These are phyloP conservation scores for Sonneratia caseolaris DNA, from an alignment of 345 rosid species.

Conservation along the genomic window DNA sequence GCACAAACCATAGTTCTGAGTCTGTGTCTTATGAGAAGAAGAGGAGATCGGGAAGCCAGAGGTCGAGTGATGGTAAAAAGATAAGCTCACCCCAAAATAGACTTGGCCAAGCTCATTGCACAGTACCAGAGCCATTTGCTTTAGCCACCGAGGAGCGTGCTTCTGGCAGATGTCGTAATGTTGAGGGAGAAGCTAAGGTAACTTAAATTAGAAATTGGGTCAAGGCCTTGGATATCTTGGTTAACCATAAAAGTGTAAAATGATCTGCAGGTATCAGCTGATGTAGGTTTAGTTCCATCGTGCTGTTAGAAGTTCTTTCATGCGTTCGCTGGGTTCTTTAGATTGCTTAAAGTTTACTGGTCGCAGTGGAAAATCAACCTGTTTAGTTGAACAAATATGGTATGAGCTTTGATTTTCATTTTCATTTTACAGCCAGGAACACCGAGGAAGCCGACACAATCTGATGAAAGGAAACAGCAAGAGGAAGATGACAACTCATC, in stretches of 20 bases:
- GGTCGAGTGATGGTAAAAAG: slow-evolving; percentile 18
- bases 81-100: slow-evolving; percentile 20
- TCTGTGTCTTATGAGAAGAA: slow-evolving; percentile 11
- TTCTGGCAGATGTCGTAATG: slow-evolving; percentile 2
- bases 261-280: background rate
- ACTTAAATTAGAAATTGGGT: background rate
- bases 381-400: background rate
- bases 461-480: slow-evolving; percentile 39
- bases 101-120: slow-evolving; percentile 6
- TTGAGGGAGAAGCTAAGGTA: slow-evolving; percentile 1
- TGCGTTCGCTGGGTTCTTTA: background rate
- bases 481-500: slow-evolving; percentile 80
- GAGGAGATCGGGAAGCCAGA: slow-evolving; percentile 24
- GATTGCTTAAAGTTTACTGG: background rate
- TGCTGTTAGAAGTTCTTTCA: background rate
- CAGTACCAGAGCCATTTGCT: slow-evolving; percentile 40
- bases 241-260: background rate
- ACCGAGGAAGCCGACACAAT: slow-evolving; percentile 37
- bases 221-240: background rate
- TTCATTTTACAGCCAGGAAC: background rate
- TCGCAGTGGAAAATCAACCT: background rate
- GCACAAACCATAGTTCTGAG: slow-evolving; percentile 8
- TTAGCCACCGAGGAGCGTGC: slow-evolving; percentile 37
- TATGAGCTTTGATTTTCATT: background rate
- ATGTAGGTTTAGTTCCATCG: background rate